Evolutionary conservation across 2,329 filamentous ascomycete genomes (phyloP).

Genomic region (Colletotrichum sp.): DNA sequence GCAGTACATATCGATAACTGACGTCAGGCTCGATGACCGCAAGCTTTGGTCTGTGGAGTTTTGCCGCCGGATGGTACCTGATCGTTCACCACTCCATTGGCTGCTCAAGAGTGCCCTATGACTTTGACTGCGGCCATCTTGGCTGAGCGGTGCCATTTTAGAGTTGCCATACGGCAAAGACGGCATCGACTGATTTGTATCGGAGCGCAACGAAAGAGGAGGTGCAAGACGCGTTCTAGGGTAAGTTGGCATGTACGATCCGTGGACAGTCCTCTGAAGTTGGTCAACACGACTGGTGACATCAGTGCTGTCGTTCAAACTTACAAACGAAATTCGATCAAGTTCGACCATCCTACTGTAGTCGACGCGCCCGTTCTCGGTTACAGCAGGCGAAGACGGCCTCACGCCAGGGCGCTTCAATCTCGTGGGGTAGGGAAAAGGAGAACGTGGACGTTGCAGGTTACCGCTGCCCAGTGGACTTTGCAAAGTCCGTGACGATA

Average conservation of each 20-base stretch:
- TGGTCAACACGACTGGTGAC: background rate
- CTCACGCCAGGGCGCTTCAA: conserved; percentile 58
- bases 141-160: conserved; percentile 4
- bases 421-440: conserved; percentile 63
- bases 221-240: conserved; percentile 38
- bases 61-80: conserved; percentile 35
- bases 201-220: conserved; percentile 43
- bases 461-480: conserved; percentile 47
- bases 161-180: conserved; percentile 35
- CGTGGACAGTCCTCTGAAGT: conserved; percentile 48
- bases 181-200: conserved; percentile 44
- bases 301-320: conserved; percentile 22
- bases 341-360: conserved; percentile 57
- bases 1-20: conserved; percentile 54
- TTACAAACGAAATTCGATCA: conserved; percentile 51
- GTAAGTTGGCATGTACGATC: conserved; percentile 44
- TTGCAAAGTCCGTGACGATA: conserved; percentile 52
- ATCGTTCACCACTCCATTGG: conserved; percentile 23
- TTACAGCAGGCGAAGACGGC: conserved; percentile 53
- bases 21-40: conserved; percentile 54
- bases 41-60: conserved; percentile 39
- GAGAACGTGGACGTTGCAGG: conserved; percentile 60
- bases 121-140: conserved; percentile 22
- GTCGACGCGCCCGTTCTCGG: conserved; percentile 51
- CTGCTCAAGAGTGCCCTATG: conserved; percentile 21